Evolutionary conservation across 768 basidiomycete genomes (phyloP), one percentile per base, ranked within the genome.

Genomic region (Gymnopilus dilepis): DNA sequence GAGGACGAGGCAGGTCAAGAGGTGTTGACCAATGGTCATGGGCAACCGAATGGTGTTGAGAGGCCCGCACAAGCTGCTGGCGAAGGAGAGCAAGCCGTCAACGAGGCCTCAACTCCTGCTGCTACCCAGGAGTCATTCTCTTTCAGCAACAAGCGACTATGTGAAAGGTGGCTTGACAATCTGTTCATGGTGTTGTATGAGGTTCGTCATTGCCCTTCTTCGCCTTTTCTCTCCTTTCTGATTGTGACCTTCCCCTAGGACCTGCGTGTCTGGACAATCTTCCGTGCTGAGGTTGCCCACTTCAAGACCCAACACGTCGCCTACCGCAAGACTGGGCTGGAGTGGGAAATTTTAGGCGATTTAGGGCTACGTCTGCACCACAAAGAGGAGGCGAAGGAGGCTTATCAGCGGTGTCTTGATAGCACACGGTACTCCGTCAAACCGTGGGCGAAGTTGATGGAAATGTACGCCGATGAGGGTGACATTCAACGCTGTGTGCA

Each of bases 301-400:
- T 99, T 97, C 85, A 99, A 97, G 73, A 96, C 95, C 2, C 97
- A 99, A 73, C 96, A 97, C 65, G 92, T 99, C 59, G 95, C 96
- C 0, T 99, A 99, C 73, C 88, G 95, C 61, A 99, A 99, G 80
- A 98, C 97, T 0, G 95, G 93, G 0, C 76, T 94, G 19, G 97
- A 99, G 75, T 99, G 97, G 97, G 97, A 99, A 77, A 97, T 99
- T 47, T 81, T 99, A 22, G 97, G 97, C 8, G 97, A 99, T 70
- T 78, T 99, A 21, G 97, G 96, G 7, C 69, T 91, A 45, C 88
- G 97, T n/a, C 74, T 99, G 58, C 92, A 97, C 70, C 97, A 99
- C 78, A 96, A 94, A 74, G 97, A 99, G 70, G 97, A 99, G 70
- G 95, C 95, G 34, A 99, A 99, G 76, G 97, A 99, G 72, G 96